Conservation (phyloP, 148 eudicot species). For the Chenopodium formosanum region DNA sequence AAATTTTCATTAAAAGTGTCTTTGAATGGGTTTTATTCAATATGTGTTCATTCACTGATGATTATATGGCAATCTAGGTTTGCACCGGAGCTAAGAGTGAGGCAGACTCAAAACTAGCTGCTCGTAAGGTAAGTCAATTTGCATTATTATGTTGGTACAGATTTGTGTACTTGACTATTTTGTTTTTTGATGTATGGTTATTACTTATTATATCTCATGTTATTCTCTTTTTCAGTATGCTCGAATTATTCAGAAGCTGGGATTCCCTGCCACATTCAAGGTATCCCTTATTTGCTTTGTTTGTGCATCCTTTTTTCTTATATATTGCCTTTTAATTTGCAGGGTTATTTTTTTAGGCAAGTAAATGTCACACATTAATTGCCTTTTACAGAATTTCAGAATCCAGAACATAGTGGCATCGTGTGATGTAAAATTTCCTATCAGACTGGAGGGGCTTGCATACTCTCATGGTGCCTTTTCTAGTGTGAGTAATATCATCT, state of each 20-base stretch:
- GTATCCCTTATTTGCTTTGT: conserved; percentile 27
- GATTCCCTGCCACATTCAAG: conserved; percentile 73
- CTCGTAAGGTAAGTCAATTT: conserved; percentile 52
- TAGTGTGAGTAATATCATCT: conserved; percentile 46
- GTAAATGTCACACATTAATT: neutral
- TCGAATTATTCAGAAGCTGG: conserved; percentile 77
- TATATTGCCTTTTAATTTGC: neutral
- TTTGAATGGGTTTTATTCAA: neutral
- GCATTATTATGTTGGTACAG: too few relatives aligned
- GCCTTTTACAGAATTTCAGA: conserved; percentile 58
- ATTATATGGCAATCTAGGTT: conserved; percentile 39
- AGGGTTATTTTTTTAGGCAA: neutral
- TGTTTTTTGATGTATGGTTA: too few relatives aligned
- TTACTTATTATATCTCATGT: neutral
- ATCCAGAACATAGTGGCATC: conserved; percentile 79
- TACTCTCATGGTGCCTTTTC: conserved; percentile 63
- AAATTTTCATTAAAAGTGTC: neutral
- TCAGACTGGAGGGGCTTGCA: conserved; percentile 70
- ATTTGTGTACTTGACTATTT: too few relatives aligned
- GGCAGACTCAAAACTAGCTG: conserved; percentile 65
- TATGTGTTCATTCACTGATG: neutral
- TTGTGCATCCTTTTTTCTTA: neutral
- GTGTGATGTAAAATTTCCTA: conserved; percentile 74
- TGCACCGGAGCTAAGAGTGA: conserved; percentile 88
- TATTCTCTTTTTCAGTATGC: conserved; percentile 53